phyloP scores from a whole-genome alignment of 2,329 filamentous ascomycete genomes.

The Colletotrichum sp. region DNA sequence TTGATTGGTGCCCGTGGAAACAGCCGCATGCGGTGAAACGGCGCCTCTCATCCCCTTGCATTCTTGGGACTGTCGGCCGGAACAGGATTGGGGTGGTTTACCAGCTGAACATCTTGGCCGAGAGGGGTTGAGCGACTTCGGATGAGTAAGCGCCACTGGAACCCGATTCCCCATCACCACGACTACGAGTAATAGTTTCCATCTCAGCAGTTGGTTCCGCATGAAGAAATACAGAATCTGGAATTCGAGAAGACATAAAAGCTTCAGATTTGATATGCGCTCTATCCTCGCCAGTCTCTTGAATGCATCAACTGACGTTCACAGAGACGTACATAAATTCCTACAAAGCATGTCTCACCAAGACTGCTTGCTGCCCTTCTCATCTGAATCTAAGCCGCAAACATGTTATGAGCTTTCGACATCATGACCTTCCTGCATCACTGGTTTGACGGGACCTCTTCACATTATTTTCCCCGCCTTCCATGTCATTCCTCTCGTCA shows the following conservation, averaged over 20 bases:
- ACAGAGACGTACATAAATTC: background rate
- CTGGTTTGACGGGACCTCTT: background rate
- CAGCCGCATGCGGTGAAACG: background rate
- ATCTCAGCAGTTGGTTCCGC: background rate
- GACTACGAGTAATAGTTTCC: background rate
- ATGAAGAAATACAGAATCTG: background rate
- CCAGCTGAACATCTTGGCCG: background rate
- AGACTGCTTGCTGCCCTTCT: background rate
- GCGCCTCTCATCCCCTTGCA: background rate
- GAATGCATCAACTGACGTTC: background rate
- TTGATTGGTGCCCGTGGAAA: background rate
- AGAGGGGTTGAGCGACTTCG: background rate
- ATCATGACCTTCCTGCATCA: background rate
- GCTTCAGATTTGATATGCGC: background rate
- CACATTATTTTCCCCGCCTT: background rate
- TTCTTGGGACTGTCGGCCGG: background rate
- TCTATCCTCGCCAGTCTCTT: background rate
- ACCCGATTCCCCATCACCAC: background rate
- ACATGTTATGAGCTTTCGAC: background rate
- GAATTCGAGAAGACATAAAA: background rate
- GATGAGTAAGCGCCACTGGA: background rate
- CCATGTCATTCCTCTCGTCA: background rate
- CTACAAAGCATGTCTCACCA: background rate
- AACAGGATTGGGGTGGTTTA: background rate
- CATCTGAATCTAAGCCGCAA: background rate